A percentile compares a stretch with the other conserved stretches of the same genome.
Evolutionary conservation across 2,329 filamentous ascomycete species (phyloP).

Genomic region (Penicillium polonicum): DNA sequence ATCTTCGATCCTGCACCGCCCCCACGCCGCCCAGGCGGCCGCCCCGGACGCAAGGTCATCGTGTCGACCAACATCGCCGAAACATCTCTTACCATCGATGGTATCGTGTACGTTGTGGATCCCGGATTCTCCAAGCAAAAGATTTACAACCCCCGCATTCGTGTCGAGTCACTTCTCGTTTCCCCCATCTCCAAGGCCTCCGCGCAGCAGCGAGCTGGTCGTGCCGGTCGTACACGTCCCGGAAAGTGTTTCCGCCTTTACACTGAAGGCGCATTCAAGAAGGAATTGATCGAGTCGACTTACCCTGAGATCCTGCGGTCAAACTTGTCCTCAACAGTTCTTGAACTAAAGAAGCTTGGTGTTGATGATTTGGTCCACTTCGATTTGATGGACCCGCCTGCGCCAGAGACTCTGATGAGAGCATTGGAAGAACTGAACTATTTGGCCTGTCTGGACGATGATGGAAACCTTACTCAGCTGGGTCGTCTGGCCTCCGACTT

Average conservation of each 20-base stretch:
- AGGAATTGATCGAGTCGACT: slow-evolving; percentile 95
- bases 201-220: slow-evolving; percentile 94
- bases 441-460: slow-evolving; percentile 91
- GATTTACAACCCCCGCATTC: slow-evolving; percentile 95
- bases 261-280: slow-evolving; percentile 93
- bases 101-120: slow-evolving; percentile 99
- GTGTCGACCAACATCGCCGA: slow-evolving; percentile 97
- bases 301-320: slow-evolving; percentile 94
- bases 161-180: slow-evolving; percentile 95
- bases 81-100: slow-evolving; percentile 95
- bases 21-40: slow-evolving; percentile 69
- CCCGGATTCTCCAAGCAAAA: slow-evolving; percentile 99
- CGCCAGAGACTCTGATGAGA: slow-evolving; percentile 97
- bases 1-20: slow-evolving; percentile 90
- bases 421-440: slow-evolving; percentile 97
- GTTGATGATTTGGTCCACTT: slow-evolving; percentile 96
- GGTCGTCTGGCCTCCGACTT: slow-evolving; percentile 91
- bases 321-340: slow-evolving; percentile 89
- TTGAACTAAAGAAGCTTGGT: slow-evolving; percentile 96
- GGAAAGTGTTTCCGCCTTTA: slow-evolving; percentile 98
- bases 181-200: slow-evolving; percentile 98
- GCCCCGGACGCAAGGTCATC: slow-evolving; percentile 89
- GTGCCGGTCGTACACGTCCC: slow-evolving; percentile 96
- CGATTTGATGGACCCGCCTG: slow-evolving; percentile 96
- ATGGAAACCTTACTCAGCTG: slow-evolving; percentile 84